A percentile compares a stretch with the other conserved stretches of the same genome.
Conservation (phyloP, 306 rosid genomes). For the Cicer chorassanicum region DNA sequence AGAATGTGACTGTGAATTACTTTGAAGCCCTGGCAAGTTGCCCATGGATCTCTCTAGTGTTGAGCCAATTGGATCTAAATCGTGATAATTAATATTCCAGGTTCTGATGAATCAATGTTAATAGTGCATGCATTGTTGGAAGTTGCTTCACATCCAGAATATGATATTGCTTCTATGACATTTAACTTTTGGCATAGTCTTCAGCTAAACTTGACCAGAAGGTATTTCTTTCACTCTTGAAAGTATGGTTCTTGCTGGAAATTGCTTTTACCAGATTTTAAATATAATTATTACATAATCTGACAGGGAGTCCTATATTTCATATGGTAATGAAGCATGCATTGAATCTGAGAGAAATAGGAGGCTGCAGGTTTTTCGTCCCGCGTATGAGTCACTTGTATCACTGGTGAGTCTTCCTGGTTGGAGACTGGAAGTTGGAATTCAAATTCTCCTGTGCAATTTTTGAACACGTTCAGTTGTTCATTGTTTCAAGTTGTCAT, state of each 20-base stretch:
- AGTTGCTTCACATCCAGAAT: constrained; percentile 97
- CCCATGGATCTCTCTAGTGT: constrained; percentile 36
- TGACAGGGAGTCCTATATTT: constrained; percentile 77
- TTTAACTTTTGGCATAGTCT: constrained; percentile 99
- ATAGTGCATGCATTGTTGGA: constrained; percentile 92
- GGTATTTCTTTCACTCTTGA: constrained; percentile 52
- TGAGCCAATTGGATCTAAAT: constrained; percentile 38
- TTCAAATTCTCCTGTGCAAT: constrained; percentile 13
- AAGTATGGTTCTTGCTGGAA: constrained; percentile 13
- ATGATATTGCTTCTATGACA: constrained; percentile 90
- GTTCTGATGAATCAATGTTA: constrained; percentile 88
- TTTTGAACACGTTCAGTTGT: constrained; percentile 10
- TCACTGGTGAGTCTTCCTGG: constrained; percentile 74
- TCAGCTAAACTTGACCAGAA: constrained; percentile 84
- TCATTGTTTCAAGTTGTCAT: constrained; percentile 7
- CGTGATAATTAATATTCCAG: constrained; percentile 56
- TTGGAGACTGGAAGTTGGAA: constrained; percentile 33
- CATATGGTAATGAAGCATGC: constrained; percentile 70
- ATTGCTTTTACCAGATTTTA: constrained; percentile 43
- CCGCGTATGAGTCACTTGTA: constrained; percentile 93
- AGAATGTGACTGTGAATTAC: constrained; percentile 26
- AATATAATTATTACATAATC: constrained; percentile 43
- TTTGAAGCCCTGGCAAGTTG: constrained; percentile 35
- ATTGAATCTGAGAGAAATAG: constrained; percentile 88
- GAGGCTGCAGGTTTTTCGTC: constrained; percentile 84